phyloP scores from a whole-genome alignment of 140 eudicot genomes.

The Flaveria floridana region DNA sequence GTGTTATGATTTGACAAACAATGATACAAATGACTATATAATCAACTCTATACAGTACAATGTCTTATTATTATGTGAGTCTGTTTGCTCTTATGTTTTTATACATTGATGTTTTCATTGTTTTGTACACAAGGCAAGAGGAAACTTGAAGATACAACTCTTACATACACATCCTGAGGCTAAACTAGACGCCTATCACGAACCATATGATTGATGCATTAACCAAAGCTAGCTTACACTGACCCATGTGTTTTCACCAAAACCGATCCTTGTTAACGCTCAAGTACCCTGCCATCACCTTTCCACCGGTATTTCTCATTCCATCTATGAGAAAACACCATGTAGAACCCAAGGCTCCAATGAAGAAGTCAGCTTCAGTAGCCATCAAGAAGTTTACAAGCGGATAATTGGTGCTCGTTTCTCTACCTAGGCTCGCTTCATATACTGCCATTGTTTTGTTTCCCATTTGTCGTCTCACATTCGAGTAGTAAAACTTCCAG shows the following conservation, averaged over 20 bases:
- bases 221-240: neutral
- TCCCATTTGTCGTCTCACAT: slow-evolving; percentile 73
- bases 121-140: slow-evolving; percentile 26
- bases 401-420: slow-evolving; percentile 94
- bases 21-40: no score
- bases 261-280: slow-evolving; percentile 95
- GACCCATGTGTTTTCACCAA: slow-evolving; percentile 55
- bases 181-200: slow-evolving; percentile 7
- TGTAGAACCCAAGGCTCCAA: slow-evolving; percentile 96
- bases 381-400: slow-evolving; percentile 94
- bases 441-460: slow-evolving; percentile 81
- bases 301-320: slow-evolving; percentile 96
- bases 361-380: slow-evolving; percentile 79
- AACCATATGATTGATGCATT: slow-evolving; percentile 8
- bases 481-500: slow-evolving; percentile 82
- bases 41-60: neutral
- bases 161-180: slow-evolving; percentile 18
- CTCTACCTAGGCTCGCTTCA: slow-evolving; percentile 83
- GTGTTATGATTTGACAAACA: no score
- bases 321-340: slow-evolving; percentile 98
- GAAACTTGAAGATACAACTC: slow-evolving; percentile 18
- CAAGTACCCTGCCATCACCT: slow-evolving; percentile 94
- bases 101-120: slow-evolving; percentile 17
- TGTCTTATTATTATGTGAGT: neutral
- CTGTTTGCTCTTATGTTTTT: slow-evolving; percentile 13